Evolutionary conservation across 495 filamentous ascomycete species (phyloP).

Genomic region (Aspergillus wentii): DNA sequence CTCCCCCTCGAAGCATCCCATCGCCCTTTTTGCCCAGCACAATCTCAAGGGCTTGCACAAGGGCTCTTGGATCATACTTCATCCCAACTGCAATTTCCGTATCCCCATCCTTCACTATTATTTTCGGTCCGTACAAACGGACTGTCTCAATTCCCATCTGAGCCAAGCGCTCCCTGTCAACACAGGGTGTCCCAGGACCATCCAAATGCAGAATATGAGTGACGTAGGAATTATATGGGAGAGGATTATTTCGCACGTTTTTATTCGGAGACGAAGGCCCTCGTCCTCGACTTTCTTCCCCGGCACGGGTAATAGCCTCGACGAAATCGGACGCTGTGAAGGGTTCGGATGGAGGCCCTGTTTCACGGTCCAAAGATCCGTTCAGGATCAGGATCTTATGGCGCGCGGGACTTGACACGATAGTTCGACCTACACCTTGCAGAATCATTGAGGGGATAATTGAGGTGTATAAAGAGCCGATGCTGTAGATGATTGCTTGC

Average conservation of each 20-base stretch:
- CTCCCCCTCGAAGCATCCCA: conserved; percentile 36
- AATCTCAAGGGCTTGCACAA: conserved; percentile 72
- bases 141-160: conserved; percentile 71
- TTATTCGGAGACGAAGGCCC: conserved; percentile 10
- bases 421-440: conserved; percentile 38
- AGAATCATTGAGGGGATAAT: conserved; percentile 63
- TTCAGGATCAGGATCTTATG: conserved; percentile 87
- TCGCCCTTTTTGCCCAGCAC: conserved; percentile 68
- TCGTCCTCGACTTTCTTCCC: conserved; percentile 40
- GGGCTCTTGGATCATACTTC: conserved; percentile 71
- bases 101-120: conserved; percentile 25
- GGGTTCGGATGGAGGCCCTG: conserved; percentile 53
- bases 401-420: conserved; percentile 36
- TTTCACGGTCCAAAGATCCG: conserved; percentile 77
- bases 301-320: conserved; percentile 65
- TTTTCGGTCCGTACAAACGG: conserved; percentile 67
- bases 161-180: conserved; percentile 61
- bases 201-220: conserved; percentile 83
- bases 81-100: conserved; percentile 39
- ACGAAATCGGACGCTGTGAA: conserved; percentile 77
- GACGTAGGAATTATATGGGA: conserved; percentile 57
- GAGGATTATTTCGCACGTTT: conserved; percentile 7
- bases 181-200: conserved; percentile 61
- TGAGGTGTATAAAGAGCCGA: conserved; percentile 80
- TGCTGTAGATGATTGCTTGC: conserved; percentile 76